Base-by-base conservation (phyloP, 2,329 filamentous ascomycete species). In the Ophiostoma himal-ulmi region DNA sequence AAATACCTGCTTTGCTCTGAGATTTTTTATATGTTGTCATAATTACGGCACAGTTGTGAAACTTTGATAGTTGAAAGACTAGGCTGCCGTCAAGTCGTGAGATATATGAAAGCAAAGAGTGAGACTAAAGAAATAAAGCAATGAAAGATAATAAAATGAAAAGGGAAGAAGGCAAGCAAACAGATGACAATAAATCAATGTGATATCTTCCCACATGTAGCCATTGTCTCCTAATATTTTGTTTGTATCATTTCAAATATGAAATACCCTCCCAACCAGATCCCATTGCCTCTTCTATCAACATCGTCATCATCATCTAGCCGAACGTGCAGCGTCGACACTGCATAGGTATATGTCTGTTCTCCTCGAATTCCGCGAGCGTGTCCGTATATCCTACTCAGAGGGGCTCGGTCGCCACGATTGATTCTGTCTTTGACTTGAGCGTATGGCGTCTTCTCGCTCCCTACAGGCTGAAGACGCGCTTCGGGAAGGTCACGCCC, bases 401-500 rank as follows among this genome's bases (percentile, higher is more conserved):
- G 7, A 48, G 44, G 44, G 44, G n/a, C 44, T 48, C 20, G 44
- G 44, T 48, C 17, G 44, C 44, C 17, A 48, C 17, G 44, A 20
- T 20, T 20, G 44, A 6, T 6, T 7, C 17, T 48, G n/a, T 26
- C 52, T 57, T 57, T 57, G 52, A 20, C 20, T 37, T 54, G 44
- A 6, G 17, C 22, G 10, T 26, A 41, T 26, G 13, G 62, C 62
- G 62, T 37, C 62, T 39, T 65, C 62, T 39, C n/a, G 20, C 62
- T 65, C 36, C 62, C 62, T 65, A 86, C 77, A 87, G 78, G 73
- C 77, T 79, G 76, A 86, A 87, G 26, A 91, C 89, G 75, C 91
- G 89, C 77, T 91, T 86, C 34, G 94, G 92, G 78, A 92, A 97
- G 72, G 84, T 83, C 14, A 99, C 92, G 5, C 92, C 93, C 77